A percentile compares a stretch with the other conserved stretches of the same genome.
These are phyloP conservation scores for Penicillium sp. DNA, from an alignment of 2,329 filamentous ascomycete genomes.

Conservation along the genomic window DNA sequence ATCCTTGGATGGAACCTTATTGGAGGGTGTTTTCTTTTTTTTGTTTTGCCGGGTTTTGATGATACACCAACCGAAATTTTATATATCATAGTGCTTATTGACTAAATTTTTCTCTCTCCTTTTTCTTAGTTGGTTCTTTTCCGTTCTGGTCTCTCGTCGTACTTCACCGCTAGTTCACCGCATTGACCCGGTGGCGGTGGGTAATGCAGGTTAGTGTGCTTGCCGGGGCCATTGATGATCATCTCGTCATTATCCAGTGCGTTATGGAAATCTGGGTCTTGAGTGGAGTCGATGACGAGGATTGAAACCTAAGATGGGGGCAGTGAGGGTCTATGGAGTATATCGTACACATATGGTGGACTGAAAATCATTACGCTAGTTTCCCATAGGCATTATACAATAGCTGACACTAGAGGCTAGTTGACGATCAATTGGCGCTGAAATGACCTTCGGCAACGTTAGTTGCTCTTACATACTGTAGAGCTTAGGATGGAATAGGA, in stretches of 20 bases:
- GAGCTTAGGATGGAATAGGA: no score
- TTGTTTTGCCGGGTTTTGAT: conserved; percentile 11
- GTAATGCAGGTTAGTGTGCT: not conserved
- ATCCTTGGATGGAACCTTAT: not conserved
- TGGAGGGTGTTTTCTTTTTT: no score
- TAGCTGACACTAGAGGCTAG: no score
- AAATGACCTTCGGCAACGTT: no score
- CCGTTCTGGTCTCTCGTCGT: not conserved
- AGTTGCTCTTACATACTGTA: no score
- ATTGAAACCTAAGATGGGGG: not conserved
- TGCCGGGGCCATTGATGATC: conserved; percentile 4
- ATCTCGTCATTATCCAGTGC: conserved; percentile 4
- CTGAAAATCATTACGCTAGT: no score
- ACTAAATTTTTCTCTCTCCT: conserved; percentile 2
- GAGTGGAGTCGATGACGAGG: conserved; percentile 1
- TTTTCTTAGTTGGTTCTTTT: not conserved
- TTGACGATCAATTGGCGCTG: no score
- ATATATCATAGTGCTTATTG: conserved; percentile 22
- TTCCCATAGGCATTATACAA: no score
- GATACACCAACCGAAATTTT: conserved; percentile 23
- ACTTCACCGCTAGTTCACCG: conserved; percentile 7
- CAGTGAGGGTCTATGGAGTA: not conserved
- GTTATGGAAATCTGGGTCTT: not conserved
- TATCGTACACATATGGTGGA: no score
- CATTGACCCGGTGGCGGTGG: conserved; percentile 2